These are phyloP conservation scores for Pleoardoris graminearum DNA, from an alignment of 2,329 filamentous ascomycete species.

Conservation along the genomic window DNA sequence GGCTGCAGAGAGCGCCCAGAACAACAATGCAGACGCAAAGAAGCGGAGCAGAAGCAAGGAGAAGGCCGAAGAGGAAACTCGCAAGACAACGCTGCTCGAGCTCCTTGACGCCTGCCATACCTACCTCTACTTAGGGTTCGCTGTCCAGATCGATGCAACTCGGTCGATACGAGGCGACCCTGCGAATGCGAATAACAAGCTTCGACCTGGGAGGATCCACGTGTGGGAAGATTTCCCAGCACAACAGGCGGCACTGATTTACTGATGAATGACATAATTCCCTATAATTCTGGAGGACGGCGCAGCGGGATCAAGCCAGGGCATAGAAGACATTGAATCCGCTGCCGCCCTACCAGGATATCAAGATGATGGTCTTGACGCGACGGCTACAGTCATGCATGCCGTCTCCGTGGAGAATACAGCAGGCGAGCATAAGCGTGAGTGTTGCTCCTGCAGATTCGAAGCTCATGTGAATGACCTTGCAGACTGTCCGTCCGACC, in stretches of 20 bases:
- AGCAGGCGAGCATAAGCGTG: too few species aligned
- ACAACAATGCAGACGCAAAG: constrained; percentile 12
- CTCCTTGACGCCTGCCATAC: constrained; percentile 18
- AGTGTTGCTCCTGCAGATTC: too few species aligned
- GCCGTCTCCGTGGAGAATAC: too few species aligned
- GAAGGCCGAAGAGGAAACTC: constrained; percentile 11
- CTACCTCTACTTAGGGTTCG: constrained; percentile 13
- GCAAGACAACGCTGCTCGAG: constrained; percentile 17
- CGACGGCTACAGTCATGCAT: too few species aligned
- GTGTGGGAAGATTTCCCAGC: constrained; percentile 19
- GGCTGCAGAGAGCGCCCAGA: constrained; percentile 6
- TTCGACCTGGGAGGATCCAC: constrained; percentile 17
- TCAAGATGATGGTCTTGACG: too few species aligned
- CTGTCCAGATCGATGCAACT: constrained; percentile 18
- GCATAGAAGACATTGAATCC: too few species aligned
- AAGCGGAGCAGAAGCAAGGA: constrained; percentile 6
- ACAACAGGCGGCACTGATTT: constrained; percentile 20
- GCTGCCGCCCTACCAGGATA: too few species aligned
- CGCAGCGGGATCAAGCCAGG: too few species aligned
- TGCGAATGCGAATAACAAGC: constrained; percentile 26
- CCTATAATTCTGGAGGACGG: too few species aligned
- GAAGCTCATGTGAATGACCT: too few species aligned
- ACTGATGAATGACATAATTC: too few species aligned
- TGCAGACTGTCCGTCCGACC: too few species aligned
- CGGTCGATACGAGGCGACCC: constrained; percentile 22